Conservation (phyloP, 768 basidiomycete species). For the Termitomyces heimii region DNA sequence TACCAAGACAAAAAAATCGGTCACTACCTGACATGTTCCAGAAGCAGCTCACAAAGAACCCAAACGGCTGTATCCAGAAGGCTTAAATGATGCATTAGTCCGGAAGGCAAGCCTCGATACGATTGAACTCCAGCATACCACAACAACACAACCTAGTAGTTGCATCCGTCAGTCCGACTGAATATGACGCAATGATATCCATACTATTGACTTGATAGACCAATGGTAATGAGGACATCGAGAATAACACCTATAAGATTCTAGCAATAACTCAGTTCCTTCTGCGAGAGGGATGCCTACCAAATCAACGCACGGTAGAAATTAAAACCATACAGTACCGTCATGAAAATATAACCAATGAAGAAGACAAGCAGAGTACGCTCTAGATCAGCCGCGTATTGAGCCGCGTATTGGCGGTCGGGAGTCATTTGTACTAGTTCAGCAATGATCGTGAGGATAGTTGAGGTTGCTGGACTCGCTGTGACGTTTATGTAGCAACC, state of each 20-base stretch:
- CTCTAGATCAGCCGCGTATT: slow-evolving; percentile 10
- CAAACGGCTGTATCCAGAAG: slow-evolving; percentile 10
- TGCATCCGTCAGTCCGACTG: neutral
- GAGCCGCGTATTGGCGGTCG: slow-evolving; percentile 12
- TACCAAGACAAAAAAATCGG: neutral
- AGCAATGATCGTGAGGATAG: slow-evolving; percentile 1
- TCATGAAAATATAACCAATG: slow-evolving; percentile 14
- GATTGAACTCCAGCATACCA: neutral
- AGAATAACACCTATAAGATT: slow-evolving; percentile 15
- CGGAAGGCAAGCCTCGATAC: neutral
- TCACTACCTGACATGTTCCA: neutral
- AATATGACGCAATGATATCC: neutral
- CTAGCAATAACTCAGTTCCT: neutral
- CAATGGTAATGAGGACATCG: slow-evolving; percentile 12
- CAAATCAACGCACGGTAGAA: slow-evolving; percentile 12
- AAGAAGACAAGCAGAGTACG: slow-evolving; percentile 13
- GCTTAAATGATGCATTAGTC: neutral
- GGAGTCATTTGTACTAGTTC: slow-evolving; percentile 7
- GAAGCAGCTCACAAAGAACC: slow-evolving; percentile 5
- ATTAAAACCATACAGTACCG: slow-evolving; percentile 15
- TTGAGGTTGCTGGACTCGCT: neutral
- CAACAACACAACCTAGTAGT: slow-evolving; percentile 1
- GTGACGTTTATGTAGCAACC: neutral
- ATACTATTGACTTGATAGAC: slow-evolving; percentile 7
- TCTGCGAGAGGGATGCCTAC: neutral